Percentiles rank a stretch among this genome's conserved stretches.
These are phyloP conservation scores for Starmerella vaccinii DNA, from an alignment of 805 yeast genomes.

Conservation along the genomic window DNA sequence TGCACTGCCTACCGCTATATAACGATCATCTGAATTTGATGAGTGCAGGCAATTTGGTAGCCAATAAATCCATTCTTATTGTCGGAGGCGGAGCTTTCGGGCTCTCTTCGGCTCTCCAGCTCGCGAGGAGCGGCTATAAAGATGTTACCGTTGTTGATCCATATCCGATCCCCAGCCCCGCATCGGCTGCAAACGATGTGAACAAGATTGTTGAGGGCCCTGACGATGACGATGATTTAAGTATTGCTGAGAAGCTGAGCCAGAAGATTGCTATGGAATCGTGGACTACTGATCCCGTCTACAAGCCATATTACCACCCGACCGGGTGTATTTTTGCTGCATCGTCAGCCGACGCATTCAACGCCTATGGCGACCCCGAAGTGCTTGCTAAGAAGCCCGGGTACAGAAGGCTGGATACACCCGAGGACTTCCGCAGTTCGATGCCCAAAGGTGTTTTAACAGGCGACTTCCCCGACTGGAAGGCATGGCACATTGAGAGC, in stretches of 20 bases:
- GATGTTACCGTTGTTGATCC: constrained; percentile 1
- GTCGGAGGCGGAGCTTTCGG: constrained; percentile 2
- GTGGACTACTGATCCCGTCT: not conserved
- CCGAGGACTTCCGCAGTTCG: not conserved
- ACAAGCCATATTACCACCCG: not conserved
- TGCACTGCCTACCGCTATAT: not conserved
- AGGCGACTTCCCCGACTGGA: constrained; percentile 5
- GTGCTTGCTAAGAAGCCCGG: not conserved
- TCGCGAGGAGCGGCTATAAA: not conserved
- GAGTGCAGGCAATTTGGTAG: no score
- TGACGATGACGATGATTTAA: not conserved
- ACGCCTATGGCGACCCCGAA: not conserved
- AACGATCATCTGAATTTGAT: not conserved
- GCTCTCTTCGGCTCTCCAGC: not conserved
- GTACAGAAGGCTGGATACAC: not conserved
- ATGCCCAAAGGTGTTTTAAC: constrained; percentile 1
- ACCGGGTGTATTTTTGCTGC: constrained; percentile 2
- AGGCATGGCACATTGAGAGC: not conserved
- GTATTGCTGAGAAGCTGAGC: not conserved
- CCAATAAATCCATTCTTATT: not conserved
- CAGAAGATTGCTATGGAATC: constrained; percentile 1
- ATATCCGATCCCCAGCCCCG: constrained; percentile 3
- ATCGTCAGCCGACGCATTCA: not conserved
- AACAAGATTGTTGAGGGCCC: constrained; percentile 3
- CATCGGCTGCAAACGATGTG: constrained; percentile 5